Evolutionary conservation across 257 asterid genomes (phyloP), one percentile per base, ranked within the genome.

Genomic region (Solanum pinnatisectum): DNA sequence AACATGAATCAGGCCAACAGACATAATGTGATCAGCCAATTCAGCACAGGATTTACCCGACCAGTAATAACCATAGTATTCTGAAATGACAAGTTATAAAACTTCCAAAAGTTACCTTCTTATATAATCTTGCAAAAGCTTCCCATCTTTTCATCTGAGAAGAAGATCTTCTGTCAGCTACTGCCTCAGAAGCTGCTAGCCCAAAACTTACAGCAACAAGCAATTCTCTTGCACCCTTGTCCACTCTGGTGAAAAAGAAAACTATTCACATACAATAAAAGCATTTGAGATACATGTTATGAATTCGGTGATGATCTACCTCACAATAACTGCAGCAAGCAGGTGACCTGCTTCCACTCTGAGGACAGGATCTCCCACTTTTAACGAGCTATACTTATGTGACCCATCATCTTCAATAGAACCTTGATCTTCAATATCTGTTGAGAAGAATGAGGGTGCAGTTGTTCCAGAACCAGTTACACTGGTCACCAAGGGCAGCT

Each of bases 151-250:
- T 96, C 56, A 89, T 92, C 87, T 94, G 98, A 91, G 90, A 88
- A 73, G 95, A 92, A 85, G 97, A 95, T 92, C 98, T 94, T 93
- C 99, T 93, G 86, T 94, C 98, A 56, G 95, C 98, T 42, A 97
- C 98, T 84, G 95, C 96, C 89, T 91, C 97, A 88, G 98, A 96
- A 88, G 97, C 96, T 81, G 94, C 92, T 33, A 93, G 94, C 37
- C 97, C 98, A 88, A 97, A 96, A 90, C 98, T 92, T 84, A 94
- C 99, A 91, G 98, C 99, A 92, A 97, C 98, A 83, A 97, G 99
- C 93, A 96, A 91, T 84, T 96, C 99, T 91, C 95, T 94, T 88
- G 98, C 98, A 90, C 83, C 94, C 73, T 92, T 92, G 87, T 96
- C 98, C 86, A 96, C 93, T 88, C 98, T 96, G 93, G 86, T 91